Conservation (phyloP, 257 asterid species). For the Asclepias syriaca region DNA sequence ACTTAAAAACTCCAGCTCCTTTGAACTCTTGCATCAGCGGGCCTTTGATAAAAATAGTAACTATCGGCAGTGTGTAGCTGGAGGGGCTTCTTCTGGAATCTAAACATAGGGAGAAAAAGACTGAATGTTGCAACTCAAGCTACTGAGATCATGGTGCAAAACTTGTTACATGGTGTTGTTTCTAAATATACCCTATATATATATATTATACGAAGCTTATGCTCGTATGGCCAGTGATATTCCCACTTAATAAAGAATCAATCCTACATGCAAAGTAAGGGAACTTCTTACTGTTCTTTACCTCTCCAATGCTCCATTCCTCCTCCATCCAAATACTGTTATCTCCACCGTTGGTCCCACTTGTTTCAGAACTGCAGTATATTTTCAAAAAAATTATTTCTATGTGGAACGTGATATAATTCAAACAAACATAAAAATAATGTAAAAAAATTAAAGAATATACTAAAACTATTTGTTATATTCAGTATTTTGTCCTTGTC, state of each 20-base stretch:
- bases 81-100: conserved; percentile 28
- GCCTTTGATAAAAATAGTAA: not conserved
- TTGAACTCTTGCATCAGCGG: no score
- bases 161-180: no score
- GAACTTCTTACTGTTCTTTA: conserved; percentile 5
- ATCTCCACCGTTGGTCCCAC: conserved; percentile 33
- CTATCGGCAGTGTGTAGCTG: conserved; percentile 6
- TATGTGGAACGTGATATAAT: not conserved
- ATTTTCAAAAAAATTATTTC: not conserved
- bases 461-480: not conserved
- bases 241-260: not conserved
- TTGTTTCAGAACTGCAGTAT: conserved; percentile 35
- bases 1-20: conserved; percentile 1
- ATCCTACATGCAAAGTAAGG: not conserved
- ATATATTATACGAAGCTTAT: not conserved
- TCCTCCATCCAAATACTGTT: conserved; percentile 55
- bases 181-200: not conserved
- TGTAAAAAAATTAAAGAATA: not conserved
- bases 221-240: not conserved
- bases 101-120: not conserved
- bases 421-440: not conserved
- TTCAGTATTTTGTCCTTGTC: not conserved
- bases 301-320: conserved; percentile 73
- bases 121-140: not conserved
- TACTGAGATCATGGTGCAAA: not conserved